Evolutionary conservation across 176 grass and related monocot genomes (phyloP).

Genomic region (Alopecurus myosuroides): DNA sequence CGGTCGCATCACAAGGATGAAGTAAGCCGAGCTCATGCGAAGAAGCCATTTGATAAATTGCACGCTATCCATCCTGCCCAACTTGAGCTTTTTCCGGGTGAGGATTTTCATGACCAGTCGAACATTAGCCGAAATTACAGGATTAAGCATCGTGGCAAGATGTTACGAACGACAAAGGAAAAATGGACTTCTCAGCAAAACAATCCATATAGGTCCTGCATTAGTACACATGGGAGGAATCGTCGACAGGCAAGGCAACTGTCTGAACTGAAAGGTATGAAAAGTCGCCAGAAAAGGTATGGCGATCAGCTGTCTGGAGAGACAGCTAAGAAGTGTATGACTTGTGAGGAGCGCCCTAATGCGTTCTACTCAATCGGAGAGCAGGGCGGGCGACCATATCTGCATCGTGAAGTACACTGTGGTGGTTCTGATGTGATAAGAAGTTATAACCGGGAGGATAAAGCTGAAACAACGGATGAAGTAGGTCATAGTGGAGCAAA

Average conservation of each 20-base stretch:
- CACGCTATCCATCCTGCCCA: background rate
- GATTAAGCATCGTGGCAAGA: slow-evolving; percentile 5
- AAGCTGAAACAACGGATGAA: background rate
- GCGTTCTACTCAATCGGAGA: background rate
- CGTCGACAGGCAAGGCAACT: background rate
- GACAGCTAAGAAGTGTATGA: background rate
- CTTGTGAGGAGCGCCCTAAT: slow-evolving; percentile 15
- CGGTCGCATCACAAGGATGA: background rate
- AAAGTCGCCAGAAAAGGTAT: slow-evolving; percentile 1
- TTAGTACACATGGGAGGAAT: background rate
- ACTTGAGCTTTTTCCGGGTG: slow-evolving; percentile 1
- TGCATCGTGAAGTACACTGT: background rate
- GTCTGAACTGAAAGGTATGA: background rate
- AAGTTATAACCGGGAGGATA: slow-evolving; percentile 9
- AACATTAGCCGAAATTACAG: background rate
- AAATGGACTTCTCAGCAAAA: background rate
- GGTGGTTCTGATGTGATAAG: background rate
- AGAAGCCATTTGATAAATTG: slow-evolving; percentile 3
- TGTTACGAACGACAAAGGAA: slow-evolving; percentile 8
- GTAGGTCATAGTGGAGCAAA: slow-evolving; percentile 18
- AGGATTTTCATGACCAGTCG: background rate
- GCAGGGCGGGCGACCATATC: slow-evolving; percentile 1
- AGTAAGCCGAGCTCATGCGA: background rate
- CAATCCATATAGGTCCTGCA: background rate
- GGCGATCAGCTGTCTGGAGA: slow-evolving; percentile 12